A percentile compares a stretch with the other conserved stretches of the same genome.
phyloP scores from a whole-genome alignment of 768 basidiomycete species.

The Lactarius quietus region DNA sequence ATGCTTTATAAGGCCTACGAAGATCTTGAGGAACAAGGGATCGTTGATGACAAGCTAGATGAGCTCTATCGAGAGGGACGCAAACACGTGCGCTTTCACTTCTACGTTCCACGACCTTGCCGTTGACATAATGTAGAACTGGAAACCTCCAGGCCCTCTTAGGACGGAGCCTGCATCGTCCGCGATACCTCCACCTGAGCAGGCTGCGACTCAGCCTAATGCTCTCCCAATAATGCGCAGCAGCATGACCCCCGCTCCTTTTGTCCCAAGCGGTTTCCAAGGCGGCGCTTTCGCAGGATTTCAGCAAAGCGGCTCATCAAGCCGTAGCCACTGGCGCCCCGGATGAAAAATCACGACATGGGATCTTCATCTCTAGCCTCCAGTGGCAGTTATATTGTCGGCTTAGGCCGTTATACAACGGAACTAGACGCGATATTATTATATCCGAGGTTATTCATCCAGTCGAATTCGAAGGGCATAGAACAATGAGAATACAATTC shows the following conservation, averaged over 20 bases:
- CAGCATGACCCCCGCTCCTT: slow-evolving; percentile 19
- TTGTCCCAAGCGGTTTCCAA: slow-evolving; percentile 18
- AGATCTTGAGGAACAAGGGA: slow-evolving; percentile 65
- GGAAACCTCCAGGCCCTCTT: slow-evolving; percentile 47
- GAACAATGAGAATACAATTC: not conserved
- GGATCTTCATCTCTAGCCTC: not conserved
- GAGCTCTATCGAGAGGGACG: slow-evolving; percentile 76
- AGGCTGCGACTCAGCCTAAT: slow-evolving; percentile 20
- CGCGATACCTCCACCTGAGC: slow-evolving; percentile 15
- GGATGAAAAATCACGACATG: slow-evolving; percentile 1
- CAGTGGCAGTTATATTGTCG: not conserved
- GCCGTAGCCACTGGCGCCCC: slow-evolving; percentile 16
- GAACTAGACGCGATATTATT: not conserved
- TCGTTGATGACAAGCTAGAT: slow-evolving; percentile 86
- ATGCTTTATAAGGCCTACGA: slow-evolving; percentile 81
- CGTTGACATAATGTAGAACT: slow-evolving; percentile 40
- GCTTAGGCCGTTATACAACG: not conserved
- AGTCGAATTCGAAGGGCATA: not conserved
- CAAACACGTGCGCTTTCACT: slow-evolving; percentile 55
- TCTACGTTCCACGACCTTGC: not conserved
- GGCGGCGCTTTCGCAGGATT: slow-evolving; percentile 20
- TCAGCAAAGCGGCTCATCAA: slow-evolving; percentile 16
- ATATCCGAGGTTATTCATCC: not conserved
- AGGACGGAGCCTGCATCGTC: slow-evolving; percentile 11
- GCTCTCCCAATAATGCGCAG: slow-evolving; percentile 20